Evolutionary conservation across 2,329 filamentous ascomycete species (phyloP).

Genomic region (Graphilbum sp.): DNA sequence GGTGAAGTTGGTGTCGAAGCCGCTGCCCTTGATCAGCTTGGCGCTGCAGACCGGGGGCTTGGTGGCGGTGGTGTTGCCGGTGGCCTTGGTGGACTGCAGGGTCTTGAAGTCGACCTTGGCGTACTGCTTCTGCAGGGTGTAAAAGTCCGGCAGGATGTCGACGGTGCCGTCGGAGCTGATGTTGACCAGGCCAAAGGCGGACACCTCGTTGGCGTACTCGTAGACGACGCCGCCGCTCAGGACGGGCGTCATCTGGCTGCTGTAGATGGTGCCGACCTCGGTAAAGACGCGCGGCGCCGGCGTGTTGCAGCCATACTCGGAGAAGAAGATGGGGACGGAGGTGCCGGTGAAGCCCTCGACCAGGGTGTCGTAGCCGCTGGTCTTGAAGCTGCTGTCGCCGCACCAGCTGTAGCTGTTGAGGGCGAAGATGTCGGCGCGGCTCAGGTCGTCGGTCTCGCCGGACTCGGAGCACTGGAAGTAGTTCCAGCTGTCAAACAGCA

Average conservation of each 20-base stretch:
- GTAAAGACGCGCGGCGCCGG: conserved; percentile 57
- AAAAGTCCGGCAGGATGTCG: conserved; percentile 46
- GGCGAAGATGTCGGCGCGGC: conserved; percentile 58
- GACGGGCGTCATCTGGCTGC: conserved; percentile 47
- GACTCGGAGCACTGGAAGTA: conserved; percentile 53
- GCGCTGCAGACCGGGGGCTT: conserved; percentile 46
- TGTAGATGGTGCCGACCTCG: conserved; percentile 59
- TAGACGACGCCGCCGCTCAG: conserved; percentile 70
- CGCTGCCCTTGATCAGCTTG: conserved; percentile 45
- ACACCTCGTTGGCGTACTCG: conserved; percentile 59
- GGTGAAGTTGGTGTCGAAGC: conserved; percentile 67
- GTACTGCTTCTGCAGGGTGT: conserved; percentile 61
- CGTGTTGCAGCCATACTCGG: conserved; percentile 65
- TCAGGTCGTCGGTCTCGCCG: conserved; percentile 38
- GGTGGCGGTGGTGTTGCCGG: conserved; percentile 27
- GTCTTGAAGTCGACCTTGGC: conserved; percentile 53
- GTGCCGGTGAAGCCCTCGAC: conserved; percentile 48
- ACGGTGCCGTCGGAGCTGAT: conserved; percentile 41
- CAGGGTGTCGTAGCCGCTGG: conserved; percentile 37
- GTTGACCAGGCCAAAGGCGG: conserved; percentile 48
- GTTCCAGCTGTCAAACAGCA: conserved; percentile 59
- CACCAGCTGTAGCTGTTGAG: conserved; percentile 61
- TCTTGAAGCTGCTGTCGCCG: conserved; percentile 35
- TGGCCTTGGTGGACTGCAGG: conserved; percentile 46
- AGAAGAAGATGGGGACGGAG: conserved; percentile 65